These are phyloP conservation scores for Tilletiopsis washingtonensis DNA, from an alignment of 1,284 basidiomycete species.

Conservation along the genomic window DNA sequence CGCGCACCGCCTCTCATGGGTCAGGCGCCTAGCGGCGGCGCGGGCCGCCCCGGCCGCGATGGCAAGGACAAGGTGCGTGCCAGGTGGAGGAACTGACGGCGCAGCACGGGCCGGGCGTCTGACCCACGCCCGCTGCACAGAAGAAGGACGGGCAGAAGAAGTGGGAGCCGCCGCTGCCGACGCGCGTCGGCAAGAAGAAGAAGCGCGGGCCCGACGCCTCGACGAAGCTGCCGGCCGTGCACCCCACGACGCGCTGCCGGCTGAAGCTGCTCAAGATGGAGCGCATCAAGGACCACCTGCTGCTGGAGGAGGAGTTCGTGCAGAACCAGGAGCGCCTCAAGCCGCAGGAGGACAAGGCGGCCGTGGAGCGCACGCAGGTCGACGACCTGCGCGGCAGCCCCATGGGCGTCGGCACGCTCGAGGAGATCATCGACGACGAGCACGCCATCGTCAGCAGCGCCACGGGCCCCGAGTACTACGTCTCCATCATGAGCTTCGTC, in stretches of 20 bases:
- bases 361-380: slow-evolving; percentile 85
- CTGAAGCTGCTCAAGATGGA: slow-evolving; percentile 92
- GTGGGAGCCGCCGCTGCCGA: slow-evolving; percentile 98
- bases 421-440: slow-evolving; percentile 99
- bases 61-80: slow-evolving; percentile 11
- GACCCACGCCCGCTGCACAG: not conserved
- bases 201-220: slow-evolving; percentile 82
- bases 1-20: no score
- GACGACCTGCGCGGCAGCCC: slow-evolving; percentile 91
- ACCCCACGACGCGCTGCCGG: slow-evolving; percentile 88
- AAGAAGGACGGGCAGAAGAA: slow-evolving; percentile 69
- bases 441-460: slow-evolving; percentile 95
- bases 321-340: slow-evolving; percentile 71
- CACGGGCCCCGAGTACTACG: slow-evolving; percentile 94
- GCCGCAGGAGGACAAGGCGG: slow-evolving; percentile 80
- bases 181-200: slow-evolving; percentile 91
- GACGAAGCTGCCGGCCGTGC: slow-evolving; percentile 85
- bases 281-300: slow-evolving; percentile 94
- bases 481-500: slow-evolving; percentile 96
- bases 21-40: slow-evolving; percentile 8
- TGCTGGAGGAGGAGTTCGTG: slow-evolving; percentile 96
- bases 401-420: slow-evolving; percentile 93
- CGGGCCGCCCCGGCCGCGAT: slow-evolving; percentile 4
- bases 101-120: not conserved
- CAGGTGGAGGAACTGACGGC: not conserved